Percentiles rank a stretch among this genome's conserved stretches.
Conservation (phyloP, 2,329 filamentous ascomycete species). For the Diatrype stigma region DNA sequence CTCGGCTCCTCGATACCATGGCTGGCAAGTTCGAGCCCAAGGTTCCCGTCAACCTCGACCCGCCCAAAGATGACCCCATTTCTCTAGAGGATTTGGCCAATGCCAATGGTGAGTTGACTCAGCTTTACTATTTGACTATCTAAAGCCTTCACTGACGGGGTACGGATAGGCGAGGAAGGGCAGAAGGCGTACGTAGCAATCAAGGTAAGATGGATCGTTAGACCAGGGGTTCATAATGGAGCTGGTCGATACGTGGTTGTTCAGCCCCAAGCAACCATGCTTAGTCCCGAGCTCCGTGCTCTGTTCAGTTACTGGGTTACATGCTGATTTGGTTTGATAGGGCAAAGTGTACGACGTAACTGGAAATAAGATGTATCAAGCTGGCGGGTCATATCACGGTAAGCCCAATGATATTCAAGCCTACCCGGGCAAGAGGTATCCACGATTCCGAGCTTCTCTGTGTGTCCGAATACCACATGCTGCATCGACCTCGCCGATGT, state of each 20-base stretch:
- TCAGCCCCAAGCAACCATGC: no score
- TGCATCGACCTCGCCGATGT: neutral
- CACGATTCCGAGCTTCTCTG: neutral
- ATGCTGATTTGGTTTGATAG: slow-evolving; percentile 38
- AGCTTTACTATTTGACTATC: neutral
- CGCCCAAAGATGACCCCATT: slow-evolving; percentile 86
- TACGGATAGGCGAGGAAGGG: slow-evolving; percentile 55
- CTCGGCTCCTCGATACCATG: slow-evolving; percentile 33
- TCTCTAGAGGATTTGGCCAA: slow-evolving; percentile 73
- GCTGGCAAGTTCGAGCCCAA: slow-evolving; percentile 74
- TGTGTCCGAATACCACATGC: neutral
- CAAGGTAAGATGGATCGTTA: slow-evolving; percentile 44
- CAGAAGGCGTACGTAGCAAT: slow-evolving; percentile 65
- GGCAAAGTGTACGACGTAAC: slow-evolving; percentile 93
- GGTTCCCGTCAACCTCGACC: slow-evolving; percentile 66
- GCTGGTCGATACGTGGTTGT: no score
- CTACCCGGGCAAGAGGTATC: neutral
- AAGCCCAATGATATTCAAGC: slow-evolving; percentile 26
- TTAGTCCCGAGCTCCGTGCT: neutral
- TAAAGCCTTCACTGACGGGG: slow-evolving; percentile 13
- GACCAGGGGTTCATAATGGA: neutral
- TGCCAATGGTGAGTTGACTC: slow-evolving; percentile 66
- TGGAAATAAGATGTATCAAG: slow-evolving; percentile 80
- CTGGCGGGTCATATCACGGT: slow-evolving; percentile 84
- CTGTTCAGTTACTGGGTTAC: slow-evolving; percentile 51